These are phyloP conservation scores for Lactifluus hygrophoroides DNA, from an alignment of 768 basidiomycete species.

Conservation along the genomic window DNA sequence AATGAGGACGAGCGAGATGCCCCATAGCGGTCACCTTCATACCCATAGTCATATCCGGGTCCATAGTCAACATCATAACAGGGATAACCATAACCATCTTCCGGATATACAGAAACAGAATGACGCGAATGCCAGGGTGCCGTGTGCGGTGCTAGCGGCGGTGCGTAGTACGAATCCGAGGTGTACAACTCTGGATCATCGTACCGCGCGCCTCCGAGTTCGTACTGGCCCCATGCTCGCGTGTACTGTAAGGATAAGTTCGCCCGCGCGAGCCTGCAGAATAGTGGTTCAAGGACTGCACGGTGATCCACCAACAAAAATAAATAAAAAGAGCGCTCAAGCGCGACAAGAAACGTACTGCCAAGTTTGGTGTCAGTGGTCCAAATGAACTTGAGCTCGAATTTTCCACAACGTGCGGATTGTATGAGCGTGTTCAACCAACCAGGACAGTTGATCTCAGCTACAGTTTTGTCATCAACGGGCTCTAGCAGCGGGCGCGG, in stretches of 20 bases:
- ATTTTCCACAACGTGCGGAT: conserved; percentile 40
- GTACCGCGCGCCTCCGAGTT: conserved; percentile 9
- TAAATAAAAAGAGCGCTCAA: background rate
- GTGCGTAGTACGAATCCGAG: conserved; percentile 10
- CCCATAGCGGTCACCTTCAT: background rate
- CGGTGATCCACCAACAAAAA: background rate
- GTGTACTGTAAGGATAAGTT: background rate
- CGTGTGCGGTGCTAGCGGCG: conserved; percentile 5
- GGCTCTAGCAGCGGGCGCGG: conserved; percentile 55
- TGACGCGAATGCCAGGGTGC: conserved; percentile 6
- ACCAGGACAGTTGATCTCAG: conserved; percentile 45
- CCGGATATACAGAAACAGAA: background rate
- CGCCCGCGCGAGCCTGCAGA: background rate
- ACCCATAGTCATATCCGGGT: background rate
- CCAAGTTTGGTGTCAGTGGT: conserved; percentile 34
- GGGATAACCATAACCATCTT: background rate
- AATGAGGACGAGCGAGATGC: too few relatives aligned
- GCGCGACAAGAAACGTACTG: conserved; percentile 31
- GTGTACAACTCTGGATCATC: conserved; percentile 3
- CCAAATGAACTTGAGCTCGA: conserved; percentile 38
- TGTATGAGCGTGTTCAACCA: conserved; percentile 48
- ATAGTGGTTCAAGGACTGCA: background rate
- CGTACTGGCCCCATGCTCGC: conserved; percentile 13
- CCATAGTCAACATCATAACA: background rate
- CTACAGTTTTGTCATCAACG: conserved; percentile 37